phyloP scores from a whole-genome alignment of 2,329 filamentous ascomycete species.

The Fusarium brachygibbosum region DNA sequence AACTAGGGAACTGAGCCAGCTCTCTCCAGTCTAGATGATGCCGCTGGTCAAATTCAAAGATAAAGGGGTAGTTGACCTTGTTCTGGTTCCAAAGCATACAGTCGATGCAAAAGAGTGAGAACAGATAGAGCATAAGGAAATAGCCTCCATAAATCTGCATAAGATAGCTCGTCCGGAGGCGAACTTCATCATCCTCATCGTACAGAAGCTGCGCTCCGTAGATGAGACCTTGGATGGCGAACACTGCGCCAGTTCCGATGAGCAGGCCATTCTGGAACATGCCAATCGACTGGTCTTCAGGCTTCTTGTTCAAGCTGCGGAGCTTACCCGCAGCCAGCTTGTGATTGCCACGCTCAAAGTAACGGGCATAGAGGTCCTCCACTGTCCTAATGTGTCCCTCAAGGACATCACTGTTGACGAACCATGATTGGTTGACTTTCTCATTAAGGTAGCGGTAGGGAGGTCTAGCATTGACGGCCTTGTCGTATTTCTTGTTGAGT shows the following conservation, averaged over 20 bases:
- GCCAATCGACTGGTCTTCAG: conserved; percentile 67
- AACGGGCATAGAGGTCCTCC: conserved; percentile 93
- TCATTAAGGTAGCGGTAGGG: conserved; percentile 88
- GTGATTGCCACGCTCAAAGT: conserved; percentile 93
- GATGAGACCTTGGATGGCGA: conserved; percentile 74
- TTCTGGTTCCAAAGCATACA: conserved; percentile 85
- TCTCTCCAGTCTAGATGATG: conserved; percentile 92
- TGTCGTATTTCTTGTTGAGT: conserved; percentile 99
- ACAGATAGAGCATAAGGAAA: conserved; percentile 84
- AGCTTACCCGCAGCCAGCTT: conserved; percentile 93
- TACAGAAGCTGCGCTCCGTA: conserved; percentile 69
- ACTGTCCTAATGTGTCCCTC: conserved; percentile 84
- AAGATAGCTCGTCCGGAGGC: conserved; percentile 73
- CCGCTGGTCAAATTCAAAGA: conserved; percentile 94
- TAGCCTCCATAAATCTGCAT: conserved; percentile 95
- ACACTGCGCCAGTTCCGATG: conserved; percentile 76
- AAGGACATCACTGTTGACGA: conserved; percentile 88
- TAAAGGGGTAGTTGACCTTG: conserved; percentile 96
- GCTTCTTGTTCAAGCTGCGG: conserved; percentile 75
- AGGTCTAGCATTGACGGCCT: conserved; percentile 83
- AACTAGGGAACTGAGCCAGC: conserved; percentile 85
- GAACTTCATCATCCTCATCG: conserved; percentile 62
- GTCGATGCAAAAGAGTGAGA: conserved; percentile 86
- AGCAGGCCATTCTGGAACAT: conserved; percentile 74
- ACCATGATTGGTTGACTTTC: conserved; percentile 90